A percentile compares a stretch with the other conserved stretches of the same genome.
Conservation (phyloP, 139 green algal genomes). For the Microglena sp. region DNA sequence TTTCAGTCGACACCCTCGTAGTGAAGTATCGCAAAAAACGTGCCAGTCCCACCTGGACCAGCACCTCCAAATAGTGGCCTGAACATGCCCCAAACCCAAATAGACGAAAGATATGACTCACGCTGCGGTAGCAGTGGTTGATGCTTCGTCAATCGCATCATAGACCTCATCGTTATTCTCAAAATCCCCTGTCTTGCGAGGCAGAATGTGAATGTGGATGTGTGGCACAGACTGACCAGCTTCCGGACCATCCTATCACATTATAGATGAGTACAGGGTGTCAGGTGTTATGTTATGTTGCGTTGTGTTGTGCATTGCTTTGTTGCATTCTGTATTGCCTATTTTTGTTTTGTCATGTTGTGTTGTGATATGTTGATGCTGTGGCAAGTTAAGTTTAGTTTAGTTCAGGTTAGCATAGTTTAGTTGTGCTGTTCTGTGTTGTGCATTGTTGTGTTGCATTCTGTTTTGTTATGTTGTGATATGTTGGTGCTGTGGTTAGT, state of each 20-base stretch:
- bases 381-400: neutral
- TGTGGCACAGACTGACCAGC: constrained; percentile 92
- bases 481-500: neutral
- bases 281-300: neutral
- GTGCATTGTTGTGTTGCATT: neutral
- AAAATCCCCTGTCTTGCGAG: constrained; percentile 76
- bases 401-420: neutral
- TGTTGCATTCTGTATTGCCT: neutral
- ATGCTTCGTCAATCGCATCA: constrained; percentile 28
- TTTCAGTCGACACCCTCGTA: too few relatives aligned
- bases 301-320: neutral
- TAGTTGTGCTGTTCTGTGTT: neutral
- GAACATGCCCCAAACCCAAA: too few relatives aligned
- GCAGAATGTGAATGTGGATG: constrained; percentile 93
- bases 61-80: too few relatives aligned
- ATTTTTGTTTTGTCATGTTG: neutral
- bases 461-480: neutral
- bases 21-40: too few relatives aligned
- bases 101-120: too few relatives aligned
- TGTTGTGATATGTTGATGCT: neutral
- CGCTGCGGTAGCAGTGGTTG: too few relatives aligned
- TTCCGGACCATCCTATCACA: constrained; percentile 19
- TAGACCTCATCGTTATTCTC: constrained; percentile 81
- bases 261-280: neutral
- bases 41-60: too few relatives aligned